Evolutionary conservation across 2,329 filamentous ascomycete species (phyloP).

Genomic region (Curvularia lunata): DNA sequence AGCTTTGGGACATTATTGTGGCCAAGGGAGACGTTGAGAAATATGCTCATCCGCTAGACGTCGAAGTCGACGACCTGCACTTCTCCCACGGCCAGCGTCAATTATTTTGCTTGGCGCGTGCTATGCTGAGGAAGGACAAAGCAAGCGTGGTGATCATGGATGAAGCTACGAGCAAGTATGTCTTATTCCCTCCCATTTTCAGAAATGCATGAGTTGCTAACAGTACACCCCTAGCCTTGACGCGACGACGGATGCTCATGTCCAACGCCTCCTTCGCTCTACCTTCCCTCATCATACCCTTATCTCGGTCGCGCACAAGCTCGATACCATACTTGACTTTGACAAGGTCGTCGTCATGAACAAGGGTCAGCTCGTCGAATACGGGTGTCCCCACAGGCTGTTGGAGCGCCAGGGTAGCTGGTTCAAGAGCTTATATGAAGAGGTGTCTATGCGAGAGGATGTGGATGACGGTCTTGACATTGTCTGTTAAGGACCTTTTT

Average conservation of each 20-base stretch:
- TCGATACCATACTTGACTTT: conserved; percentile 63
- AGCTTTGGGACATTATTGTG: conserved; percentile 52
- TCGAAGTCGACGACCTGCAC: conserved; percentile 40
- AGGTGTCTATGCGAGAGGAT: conserved; percentile 14
- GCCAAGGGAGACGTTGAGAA: conserved; percentile 38
- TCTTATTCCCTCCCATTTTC: background rate
- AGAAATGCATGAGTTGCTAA: conserved; percentile 5
- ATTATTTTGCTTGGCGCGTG: conserved; percentile 67
- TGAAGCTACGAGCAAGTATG: conserved; percentile 46
- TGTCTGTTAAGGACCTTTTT: background rate
- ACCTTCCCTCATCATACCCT: conserved; percentile 65
- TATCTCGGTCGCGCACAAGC: conserved; percentile 62
- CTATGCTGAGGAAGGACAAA: conserved; percentile 55
- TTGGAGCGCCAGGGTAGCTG: conserved; percentile 39
- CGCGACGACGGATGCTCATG: conserved; percentile 61
- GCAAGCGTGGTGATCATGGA: conserved; percentile 41
- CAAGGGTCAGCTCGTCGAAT: conserved; percentile 57
- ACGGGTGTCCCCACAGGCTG: conserved; percentile 38
- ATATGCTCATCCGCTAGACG: conserved; percentile 42
- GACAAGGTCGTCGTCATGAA: conserved; percentile 61
- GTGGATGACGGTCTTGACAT: conserved; percentile 4
- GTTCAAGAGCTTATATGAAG: conserved; percentile 43
- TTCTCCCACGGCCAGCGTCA: conserved; percentile 63
- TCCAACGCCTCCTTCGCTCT: conserved; percentile 63
- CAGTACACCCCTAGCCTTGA: conserved; percentile 57